phyloP scores from a whole-genome alignment of 768 basidiomycete genomes.

The Suillus subalutaceus region DNA sequence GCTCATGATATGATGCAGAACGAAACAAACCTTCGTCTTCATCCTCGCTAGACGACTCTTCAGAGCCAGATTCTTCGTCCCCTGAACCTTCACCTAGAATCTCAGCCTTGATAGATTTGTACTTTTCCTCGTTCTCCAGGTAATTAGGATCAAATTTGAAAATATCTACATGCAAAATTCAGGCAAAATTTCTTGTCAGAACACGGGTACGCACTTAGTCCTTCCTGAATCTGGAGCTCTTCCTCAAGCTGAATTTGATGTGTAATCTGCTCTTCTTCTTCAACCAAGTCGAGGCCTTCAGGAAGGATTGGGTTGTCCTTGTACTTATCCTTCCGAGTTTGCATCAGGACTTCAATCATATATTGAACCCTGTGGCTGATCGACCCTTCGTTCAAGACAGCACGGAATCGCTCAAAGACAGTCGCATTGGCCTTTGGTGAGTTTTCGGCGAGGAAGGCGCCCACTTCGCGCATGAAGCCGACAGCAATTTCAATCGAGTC shows the following conservation, averaged over 20 bases:
- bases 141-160: conserved; percentile 94
- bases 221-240: conserved; percentile 92
- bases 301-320: conserved; percentile 97
- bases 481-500: conserved; percentile 99
- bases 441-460: conserved; percentile 91
- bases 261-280: conserved; percentile 97
- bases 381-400: conserved; percentile 90
- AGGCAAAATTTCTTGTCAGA: conserved; percentile 10
- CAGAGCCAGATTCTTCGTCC: conserved; percentile 66
- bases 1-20: conserved; percentile 31
- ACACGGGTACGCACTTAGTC: conserved; percentile 62
- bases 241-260: conserved; percentile 93
- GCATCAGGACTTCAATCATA: conserved; percentile 99
- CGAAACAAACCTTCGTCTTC: conserved; percentile 48
- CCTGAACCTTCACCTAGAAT: conserved; percentile 90
- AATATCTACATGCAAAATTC: conserved; percentile 60
- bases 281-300: conserved; percentile 94
- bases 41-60: conserved; percentile 66
- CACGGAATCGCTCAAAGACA: conserved; percentile 95
- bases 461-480: conserved; percentile 96
- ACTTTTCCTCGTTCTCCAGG: conserved; percentile 91
- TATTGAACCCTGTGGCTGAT: conserved; percentile 98
- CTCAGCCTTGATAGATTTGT: conserved; percentile 87
- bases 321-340: conserved; percentile 98
- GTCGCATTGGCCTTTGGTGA: conserved; percentile 94